A percentile compares a stretch with the other conserved stretches of the same genome.
Conservation (phyloP, 495 filamentous ascomycete species). For the Paragyromitra xinjiangensis region DNA sequence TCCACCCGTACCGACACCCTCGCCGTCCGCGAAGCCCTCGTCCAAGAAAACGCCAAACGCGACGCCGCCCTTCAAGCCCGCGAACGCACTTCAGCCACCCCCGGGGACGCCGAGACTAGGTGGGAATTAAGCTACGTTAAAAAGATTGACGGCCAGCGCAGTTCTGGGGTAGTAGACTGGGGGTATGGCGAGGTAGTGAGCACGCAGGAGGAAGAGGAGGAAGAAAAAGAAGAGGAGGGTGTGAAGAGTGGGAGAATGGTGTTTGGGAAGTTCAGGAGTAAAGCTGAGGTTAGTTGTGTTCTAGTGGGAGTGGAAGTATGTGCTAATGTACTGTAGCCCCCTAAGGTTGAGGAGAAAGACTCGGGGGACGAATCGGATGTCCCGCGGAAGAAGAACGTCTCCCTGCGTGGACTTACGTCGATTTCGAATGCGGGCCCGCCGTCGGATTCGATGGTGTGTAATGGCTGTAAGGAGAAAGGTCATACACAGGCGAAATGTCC, state of each 20-base stretch:
- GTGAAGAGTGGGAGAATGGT: conserved; percentile 41
- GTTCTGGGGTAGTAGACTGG: conserved; percentile 59
- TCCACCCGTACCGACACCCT: conserved; percentile 63
- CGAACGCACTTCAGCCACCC: conserved; percentile 53
- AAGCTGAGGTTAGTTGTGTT: conserved; percentile 36
- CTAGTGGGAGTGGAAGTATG: not conserved
- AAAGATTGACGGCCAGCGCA: conserved; percentile 23
- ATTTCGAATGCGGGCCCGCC: conserved; percentile 46
- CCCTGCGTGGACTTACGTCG: conserved; percentile 39
- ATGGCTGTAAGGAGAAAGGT: conserved; percentile 35
- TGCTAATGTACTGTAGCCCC: not conserved
- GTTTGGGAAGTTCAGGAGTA: conserved; percentile 53
- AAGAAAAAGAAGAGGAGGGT: conserved; percentile 23
- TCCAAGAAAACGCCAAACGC: conserved; percentile 77
- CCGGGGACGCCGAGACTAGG: conserved; percentile 75
- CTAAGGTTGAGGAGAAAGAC: conserved; percentile 25
- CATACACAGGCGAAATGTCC: conserved; percentile 44
- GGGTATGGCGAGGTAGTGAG: conserved; percentile 60
- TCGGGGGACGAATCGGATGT: conserved; percentile 9
- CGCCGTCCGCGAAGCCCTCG: conserved; percentile 72
- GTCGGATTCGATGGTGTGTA: conserved; percentile 33
- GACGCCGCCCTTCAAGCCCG: conserved; percentile 73
- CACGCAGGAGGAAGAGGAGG: conserved; percentile 56
- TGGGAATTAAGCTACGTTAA: conserved; percentile 77
- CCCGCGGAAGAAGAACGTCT: conserved; percentile 14